These are phyloP conservation scores for Rhodotorula sp. DNA, from an alignment of 1,284 basidiomycete genomes.

Conservation along the genomic window DNA sequence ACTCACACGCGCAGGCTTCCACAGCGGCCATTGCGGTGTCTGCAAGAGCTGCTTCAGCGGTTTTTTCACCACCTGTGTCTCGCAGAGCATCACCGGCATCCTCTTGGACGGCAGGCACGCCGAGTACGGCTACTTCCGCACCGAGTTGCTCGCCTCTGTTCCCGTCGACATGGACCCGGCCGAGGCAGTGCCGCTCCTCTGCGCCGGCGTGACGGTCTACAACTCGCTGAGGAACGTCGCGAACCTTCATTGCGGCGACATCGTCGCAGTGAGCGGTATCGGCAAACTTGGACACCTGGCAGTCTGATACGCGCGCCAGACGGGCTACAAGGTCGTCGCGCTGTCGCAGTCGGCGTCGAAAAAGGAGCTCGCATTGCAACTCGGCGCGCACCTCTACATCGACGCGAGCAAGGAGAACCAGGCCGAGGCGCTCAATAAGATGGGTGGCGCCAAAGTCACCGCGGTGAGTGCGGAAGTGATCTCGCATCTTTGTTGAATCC, in stretches of 20 bases:
- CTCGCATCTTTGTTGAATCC: not conserved
- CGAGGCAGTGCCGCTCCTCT: constrained; percentile 52
- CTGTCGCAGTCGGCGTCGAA: constrained; percentile 47
- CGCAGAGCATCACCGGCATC: constrained; percentile 46
- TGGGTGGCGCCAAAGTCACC: constrained; percentile 45
- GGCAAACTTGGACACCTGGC: constrained; percentile 51
- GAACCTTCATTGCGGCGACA: constrained; percentile 25
- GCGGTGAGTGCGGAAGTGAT: not conserved
- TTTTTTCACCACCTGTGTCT: constrained; percentile 39
- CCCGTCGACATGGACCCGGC: constrained; percentile 49
- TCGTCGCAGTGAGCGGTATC: constrained; percentile 51
- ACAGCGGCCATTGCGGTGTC: constrained; percentile 39
- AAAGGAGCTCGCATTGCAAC: constrained; percentile 47
- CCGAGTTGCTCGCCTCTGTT: constrained; percentile 48
- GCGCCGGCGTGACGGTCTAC: constrained; percentile 45
- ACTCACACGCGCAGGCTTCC: constrained; percentile 1
- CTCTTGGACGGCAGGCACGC: constrained; percentile 48
- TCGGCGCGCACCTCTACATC: constrained; percentile 51
- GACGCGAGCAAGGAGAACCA: constrained; percentile 43
- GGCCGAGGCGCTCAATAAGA: constrained; percentile 48
- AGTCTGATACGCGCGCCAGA: constrained; percentile 33
- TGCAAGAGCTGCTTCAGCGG: constrained; percentile 45
- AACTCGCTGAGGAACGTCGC: constrained; percentile 50
- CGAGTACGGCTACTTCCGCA: constrained; percentile 49
- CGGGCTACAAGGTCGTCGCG: constrained; percentile 48